These are phyloP conservation scores for Suhomyces wounanorum DNA, from an alignment of 1,139 yeast species.

Conservation along the genomic window DNA sequence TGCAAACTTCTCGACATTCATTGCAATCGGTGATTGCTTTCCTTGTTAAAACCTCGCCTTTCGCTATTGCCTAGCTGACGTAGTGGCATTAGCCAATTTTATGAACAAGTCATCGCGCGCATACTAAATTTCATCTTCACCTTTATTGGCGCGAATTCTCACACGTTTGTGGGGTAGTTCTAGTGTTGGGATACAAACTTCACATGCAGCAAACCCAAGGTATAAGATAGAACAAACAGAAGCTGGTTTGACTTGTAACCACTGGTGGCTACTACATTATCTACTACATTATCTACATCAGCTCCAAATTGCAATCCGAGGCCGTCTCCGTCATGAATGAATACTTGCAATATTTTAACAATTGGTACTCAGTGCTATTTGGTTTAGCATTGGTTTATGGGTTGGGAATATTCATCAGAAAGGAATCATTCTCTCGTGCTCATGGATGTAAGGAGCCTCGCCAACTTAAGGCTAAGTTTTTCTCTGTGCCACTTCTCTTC, in stretches of 20 bases:
- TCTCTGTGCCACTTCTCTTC: conserved; percentile 11
- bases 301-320: background rate
- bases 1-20: no score
- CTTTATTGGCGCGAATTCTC: background rate
- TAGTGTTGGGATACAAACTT: background rate
- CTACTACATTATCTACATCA: background rate
- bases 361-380: conserved; percentile 20
- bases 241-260: background rate
- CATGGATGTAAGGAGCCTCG: conserved; percentile 25
- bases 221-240: background rate
- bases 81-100: background rate
- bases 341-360: conserved; percentile 11
- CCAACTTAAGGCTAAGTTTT: background rate
- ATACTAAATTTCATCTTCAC: background rate
- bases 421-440: conserved; percentile 17
- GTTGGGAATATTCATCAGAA: conserved; percentile 13
- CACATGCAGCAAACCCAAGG: background rate
- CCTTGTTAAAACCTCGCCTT: no score
- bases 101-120: background rate
- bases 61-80: no score
- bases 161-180: background rate
- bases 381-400: conserved; percentile 16
- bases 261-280: background rate
- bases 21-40: no score
- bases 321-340: background rate